Percentiles rank a stretch among this genome's conserved stretches.
Evolutionary conservation across 768 basidiomycete genomes (phyloP).

Genomic region (Tricholoma sp.): DNA sequence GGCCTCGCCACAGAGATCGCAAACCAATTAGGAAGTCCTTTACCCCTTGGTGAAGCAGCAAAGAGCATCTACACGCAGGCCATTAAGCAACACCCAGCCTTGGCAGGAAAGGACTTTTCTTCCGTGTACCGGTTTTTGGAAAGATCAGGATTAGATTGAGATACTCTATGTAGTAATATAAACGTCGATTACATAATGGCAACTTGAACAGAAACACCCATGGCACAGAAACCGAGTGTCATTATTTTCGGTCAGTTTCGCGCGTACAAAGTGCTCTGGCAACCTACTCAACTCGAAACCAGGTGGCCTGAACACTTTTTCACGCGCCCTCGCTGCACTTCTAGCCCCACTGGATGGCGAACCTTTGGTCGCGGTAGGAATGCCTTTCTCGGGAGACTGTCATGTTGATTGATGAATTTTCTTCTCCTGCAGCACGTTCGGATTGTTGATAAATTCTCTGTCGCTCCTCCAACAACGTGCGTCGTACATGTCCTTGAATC

Average conservation of each 20-base stretch:
- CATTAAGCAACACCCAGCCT: constrained; percentile 48
- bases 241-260: constrained; percentile 66
- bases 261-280: background rate
- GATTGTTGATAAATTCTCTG: constrained; percentile 72
- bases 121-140: constrained; percentile 67
- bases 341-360: constrained; percentile 67
- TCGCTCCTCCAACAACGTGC: constrained; percentile 69
- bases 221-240: constrained; percentile 51
- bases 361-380: constrained; percentile 64
- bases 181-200: background rate
- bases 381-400: constrained; percentile 1
- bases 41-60: constrained; percentile 67
- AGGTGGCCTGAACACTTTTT: constrained; percentile 82
- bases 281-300: constrained; percentile 5
- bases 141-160: constrained; percentile 15
- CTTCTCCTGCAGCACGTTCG: constrained; percentile 47
- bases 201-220: constrained; percentile 8
- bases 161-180: no score
- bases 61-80: constrained; percentile 56
- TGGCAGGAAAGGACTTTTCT: constrained; percentile 74
- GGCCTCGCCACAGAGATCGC: constrained; percentile 70
- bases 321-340: constrained; percentile 61
- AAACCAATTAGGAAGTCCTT: constrained; percentile 36
- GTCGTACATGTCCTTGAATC: constrained; percentile 12
- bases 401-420: constrained; percentile 13